These are phyloP conservation scores for Paraphoma sp. DNA, from an alignment of 2,329 filamentous ascomycete species.

Conservation along the genomic window DNA sequence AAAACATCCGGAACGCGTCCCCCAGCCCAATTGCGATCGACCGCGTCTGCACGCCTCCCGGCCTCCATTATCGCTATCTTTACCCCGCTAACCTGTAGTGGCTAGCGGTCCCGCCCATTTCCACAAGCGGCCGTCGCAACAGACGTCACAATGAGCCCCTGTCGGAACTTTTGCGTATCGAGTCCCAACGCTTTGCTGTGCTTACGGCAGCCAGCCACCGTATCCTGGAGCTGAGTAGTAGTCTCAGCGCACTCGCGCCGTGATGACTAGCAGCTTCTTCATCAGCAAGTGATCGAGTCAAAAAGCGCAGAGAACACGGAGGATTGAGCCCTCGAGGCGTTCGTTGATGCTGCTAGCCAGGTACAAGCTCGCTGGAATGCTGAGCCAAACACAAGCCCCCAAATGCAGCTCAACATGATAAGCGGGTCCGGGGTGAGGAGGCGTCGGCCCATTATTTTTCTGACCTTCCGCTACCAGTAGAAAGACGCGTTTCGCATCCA, in stretches of 20 bases:
- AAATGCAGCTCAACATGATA: not conserved
- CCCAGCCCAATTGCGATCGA: not conserved
- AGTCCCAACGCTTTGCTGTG: not conserved
- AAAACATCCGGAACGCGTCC: not conserved
- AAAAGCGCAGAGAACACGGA: too few relatives aligned
- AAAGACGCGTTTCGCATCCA: not conserved
- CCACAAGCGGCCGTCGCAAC: not conserved
- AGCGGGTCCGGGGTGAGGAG: not conserved
- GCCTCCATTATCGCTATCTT: not conserved
- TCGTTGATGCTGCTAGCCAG: not conserved
- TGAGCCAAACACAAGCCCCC: not conserved
- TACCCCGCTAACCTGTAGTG: not conserved
- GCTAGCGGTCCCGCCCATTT: not conserved
- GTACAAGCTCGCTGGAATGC: not conserved
- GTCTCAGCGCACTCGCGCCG: too few relatives aligned
- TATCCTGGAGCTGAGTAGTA: too few relatives aligned
- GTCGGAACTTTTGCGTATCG: not conserved
- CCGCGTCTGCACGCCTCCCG: not conserved
- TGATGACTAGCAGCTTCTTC: too few relatives aligned
- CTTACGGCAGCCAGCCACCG: not conserved
- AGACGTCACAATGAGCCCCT: not conserved
- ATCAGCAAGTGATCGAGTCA: too few relatives aligned
- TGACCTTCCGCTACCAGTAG: not conserved
- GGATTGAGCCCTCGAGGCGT: not conserved
- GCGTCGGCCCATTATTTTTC: not conserved